Evolutionary conservation across 768 basidiomycete species (phyloP).

Genomic region (Leccinum subgranulosum): DNA sequence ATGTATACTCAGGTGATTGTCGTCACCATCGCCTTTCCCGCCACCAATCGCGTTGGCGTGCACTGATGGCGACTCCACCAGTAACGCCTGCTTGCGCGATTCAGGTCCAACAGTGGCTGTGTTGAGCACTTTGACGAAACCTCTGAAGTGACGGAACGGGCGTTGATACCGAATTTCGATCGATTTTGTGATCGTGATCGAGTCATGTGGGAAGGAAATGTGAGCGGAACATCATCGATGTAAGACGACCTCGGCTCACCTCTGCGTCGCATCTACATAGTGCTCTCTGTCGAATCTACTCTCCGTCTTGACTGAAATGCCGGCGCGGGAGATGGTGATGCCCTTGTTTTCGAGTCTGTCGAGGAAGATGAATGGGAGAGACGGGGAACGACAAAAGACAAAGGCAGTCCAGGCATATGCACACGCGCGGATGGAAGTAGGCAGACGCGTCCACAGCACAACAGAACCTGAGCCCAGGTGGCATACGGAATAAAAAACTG

Average conservation of each 20-base stretch:
- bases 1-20: not conserved
- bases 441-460: not conserved
- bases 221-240: not conserved
- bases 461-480: not conserved
- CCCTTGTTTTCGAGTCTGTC: conserved; percentile 49
- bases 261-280: conserved; percentile 72
- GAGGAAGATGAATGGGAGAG: not conserved
- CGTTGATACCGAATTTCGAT: not conserved
- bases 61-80: not conserved
- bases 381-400: no score
- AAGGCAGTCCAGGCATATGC: not conserved
- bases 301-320: conserved; percentile 64
- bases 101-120: conserved; percentile 39
- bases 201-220: not conserved
- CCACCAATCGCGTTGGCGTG: not conserved
- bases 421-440: not conserved
- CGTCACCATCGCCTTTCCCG: not conserved
- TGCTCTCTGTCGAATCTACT: conserved; percentile 57
- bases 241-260: conserved; percentile 39
- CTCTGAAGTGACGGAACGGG: conserved; percentile 26
- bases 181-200: not conserved
- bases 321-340: conserved; percentile 52
- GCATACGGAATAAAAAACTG: not conserved
- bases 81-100: conserved; percentile 6
- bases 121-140: conserved; percentile 50